phyloP scores from a whole-genome alignment of 176 grass and related monocot species.

The Ananas comosus region DNA sequence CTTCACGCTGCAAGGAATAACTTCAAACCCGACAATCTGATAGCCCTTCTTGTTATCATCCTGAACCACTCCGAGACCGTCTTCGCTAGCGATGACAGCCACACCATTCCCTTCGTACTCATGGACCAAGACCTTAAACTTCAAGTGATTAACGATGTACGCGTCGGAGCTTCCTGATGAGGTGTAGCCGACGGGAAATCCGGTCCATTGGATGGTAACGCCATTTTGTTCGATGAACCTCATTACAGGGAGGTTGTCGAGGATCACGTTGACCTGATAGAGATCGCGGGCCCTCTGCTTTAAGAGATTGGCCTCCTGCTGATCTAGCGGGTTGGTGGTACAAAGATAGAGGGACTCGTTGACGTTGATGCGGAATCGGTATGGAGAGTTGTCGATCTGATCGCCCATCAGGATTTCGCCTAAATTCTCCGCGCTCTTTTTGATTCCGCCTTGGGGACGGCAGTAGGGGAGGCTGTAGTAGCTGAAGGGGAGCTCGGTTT shows the following conservation, averaged over 20 bases:
- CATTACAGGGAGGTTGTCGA: constrained; percentile 66
- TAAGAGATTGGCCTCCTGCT: constrained; percentile 50
- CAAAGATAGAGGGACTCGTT: constrained; percentile 63
- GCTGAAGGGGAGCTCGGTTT: constrained; percentile 71
- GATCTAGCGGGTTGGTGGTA: constrained; percentile 57
- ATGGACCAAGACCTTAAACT: constrained; percentile 66
- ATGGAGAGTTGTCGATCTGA: constrained; percentile 78
- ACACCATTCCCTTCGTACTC: constrained; percentile 42
- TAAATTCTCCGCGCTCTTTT: constrained; percentile 74
- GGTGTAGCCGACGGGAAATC: constrained; percentile 55
- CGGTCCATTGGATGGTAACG: constrained; percentile 53
- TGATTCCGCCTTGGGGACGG: constrained; percentile 48
- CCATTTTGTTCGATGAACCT: constrained; percentile 59
- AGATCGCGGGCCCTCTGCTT: constrained; percentile 54
- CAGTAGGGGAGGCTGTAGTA: constrained; percentile 80
- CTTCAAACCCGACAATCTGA: constrained; percentile 80
- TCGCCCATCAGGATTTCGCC: constrained; percentile 84
- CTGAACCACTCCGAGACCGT: constrained; percentile 57
- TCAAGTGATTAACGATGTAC: constrained; percentile 76
- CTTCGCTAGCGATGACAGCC: constrained; percentile 44
- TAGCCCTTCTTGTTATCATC: constrained; percentile 47
- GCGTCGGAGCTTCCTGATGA: constrained; percentile 43
- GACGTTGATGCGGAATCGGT: constrained; percentile 47
- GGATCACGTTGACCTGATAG: constrained; percentile 81
- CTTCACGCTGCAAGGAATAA: constrained; percentile 61